Percentiles rank a stretch among this genome's conserved stretches.
These are phyloP conservation scores for Elongisporangium anandrum DNA, from an alignment of 352 stramenopile species.

Conservation along the genomic window DNA sequence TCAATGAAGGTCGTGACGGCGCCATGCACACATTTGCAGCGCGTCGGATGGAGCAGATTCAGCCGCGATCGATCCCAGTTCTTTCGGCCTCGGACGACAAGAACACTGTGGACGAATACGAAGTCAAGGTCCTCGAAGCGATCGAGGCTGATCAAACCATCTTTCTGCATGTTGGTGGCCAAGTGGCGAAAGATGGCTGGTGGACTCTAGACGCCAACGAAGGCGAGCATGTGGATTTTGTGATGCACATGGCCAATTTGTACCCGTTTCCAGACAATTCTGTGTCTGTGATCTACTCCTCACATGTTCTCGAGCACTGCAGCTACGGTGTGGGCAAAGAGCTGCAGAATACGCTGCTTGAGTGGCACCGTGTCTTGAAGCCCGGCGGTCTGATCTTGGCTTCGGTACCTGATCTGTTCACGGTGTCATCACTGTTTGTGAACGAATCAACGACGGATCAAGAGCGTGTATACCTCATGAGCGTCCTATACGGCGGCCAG, in stretches of 20 bases:
- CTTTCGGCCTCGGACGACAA: slow-evolving; percentile 29
- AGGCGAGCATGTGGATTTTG: slow-evolving; percentile 47
- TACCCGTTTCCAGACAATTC: slow-evolving; percentile 58
- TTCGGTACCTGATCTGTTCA: slow-evolving; percentile 59
- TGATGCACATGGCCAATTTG: slow-evolving; percentile 62
- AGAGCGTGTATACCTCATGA: slow-evolving; percentile 62
- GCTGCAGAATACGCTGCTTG: slow-evolving; percentile 42
- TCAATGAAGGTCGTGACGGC: neutral
- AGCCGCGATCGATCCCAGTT: slow-evolving; percentile 26
- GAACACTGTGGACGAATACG: slow-evolving; percentile 33
- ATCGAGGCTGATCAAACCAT: slow-evolving; percentile 26
- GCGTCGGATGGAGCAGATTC: slow-evolving; percentile 7
- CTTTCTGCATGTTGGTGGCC: slow-evolving; percentile 61
- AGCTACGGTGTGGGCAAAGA: slow-evolving; percentile 47
- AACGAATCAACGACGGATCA: slow-evolving; percentile 46
- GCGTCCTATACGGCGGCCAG: slow-evolving; percentile 72
- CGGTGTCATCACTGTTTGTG: slow-evolving; percentile 53
- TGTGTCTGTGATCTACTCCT: slow-evolving; percentile 60
- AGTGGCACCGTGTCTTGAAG: slow-evolving; percentile 69
- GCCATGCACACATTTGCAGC: slow-evolving; percentile 47
- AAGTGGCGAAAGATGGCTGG: slow-evolving; percentile 37
- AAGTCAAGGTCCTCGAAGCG: slow-evolving; percentile 21
- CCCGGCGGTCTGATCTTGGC: slow-evolving; percentile 54
- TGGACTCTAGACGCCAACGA: slow-evolving; percentile 67
- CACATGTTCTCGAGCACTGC: slow-evolving; percentile 76